Conservation (phyloP, 148 eudicot genomes). For the Chenopodium album region DNA sequence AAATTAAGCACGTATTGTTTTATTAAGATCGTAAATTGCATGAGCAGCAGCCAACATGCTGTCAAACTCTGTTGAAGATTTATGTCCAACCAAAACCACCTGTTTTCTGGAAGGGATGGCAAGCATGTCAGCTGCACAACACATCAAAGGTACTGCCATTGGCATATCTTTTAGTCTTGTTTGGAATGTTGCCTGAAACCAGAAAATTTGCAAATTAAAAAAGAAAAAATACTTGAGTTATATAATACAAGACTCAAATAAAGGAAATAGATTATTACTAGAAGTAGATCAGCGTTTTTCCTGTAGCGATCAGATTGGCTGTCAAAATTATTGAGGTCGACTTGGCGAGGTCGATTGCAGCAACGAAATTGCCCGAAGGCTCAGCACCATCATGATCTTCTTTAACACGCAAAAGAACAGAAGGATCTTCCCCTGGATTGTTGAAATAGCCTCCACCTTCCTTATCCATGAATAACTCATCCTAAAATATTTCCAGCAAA, state of each 20-base stretch:
- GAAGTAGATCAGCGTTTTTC: constrained; percentile 59
- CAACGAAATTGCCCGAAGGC: constrained; percentile 94
- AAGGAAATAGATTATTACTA: constrained; percentile 40
- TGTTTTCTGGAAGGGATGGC: constrained; percentile 72
- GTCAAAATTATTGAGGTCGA: constrained; percentile 53
- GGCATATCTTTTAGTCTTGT: constrained; percentile 66
- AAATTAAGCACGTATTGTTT: constrained; percentile 42
- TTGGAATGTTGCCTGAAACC: constrained; percentile 71
- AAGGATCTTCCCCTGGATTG: constrained; percentile 88
- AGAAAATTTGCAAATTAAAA: neutral
- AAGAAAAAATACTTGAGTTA: neutral
- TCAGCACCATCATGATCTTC: constrained; percentile 98
- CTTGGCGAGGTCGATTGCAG: constrained; percentile 72
- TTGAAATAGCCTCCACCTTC: constrained; percentile 91
- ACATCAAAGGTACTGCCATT: constrained; percentile 93
- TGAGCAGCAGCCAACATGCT: constrained; percentile 72
- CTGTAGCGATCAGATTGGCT: constrained; percentile 51
- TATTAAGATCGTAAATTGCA: constrained; percentile 66
- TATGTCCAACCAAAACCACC: constrained; percentile 70
- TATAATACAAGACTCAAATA: neutral
- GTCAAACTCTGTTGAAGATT: constrained; percentile 44
- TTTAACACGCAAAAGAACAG: constrained; percentile 87
- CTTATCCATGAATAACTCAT: constrained; percentile 82
- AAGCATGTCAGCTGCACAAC: constrained; percentile 90
- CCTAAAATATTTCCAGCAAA: constrained; percentile 39